These are phyloP conservation scores for Astragalus glycyphyllos DNA, from an alignment of 306 rosid species.

Conservation along the genomic window DNA sequence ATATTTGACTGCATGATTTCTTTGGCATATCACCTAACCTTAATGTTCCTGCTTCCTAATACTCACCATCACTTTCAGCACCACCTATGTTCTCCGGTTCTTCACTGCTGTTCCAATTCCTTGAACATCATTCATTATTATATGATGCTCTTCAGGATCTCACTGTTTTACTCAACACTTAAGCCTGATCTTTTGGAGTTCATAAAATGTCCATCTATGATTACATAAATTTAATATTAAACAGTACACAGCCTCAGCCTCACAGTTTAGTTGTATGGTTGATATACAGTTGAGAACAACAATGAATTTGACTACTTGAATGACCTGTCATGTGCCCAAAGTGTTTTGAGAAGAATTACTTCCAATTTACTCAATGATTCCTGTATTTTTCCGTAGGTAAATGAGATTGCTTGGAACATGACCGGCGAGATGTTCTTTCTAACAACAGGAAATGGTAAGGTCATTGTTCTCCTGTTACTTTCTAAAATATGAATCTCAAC, in stretches of 20 bases:
- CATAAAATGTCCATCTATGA: conserved; percentile 12
- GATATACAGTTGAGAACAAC: conserved; percentile 14
- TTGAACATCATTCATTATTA: not conserved
- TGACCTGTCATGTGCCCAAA: not conserved
- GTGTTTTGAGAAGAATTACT: not conserved
- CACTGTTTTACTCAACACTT: conserved; percentile 22
- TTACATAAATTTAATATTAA: conserved; percentile 4
- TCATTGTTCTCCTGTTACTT: conserved; percentile 16
- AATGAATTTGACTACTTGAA: not conserved
- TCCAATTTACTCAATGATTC: conserved; percentile 22
- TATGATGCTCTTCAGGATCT: conserved; percentile 33
- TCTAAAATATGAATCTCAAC: conserved; percentile 1
- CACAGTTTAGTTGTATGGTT: conserved; percentile 28
- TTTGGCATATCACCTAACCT: not conserved
- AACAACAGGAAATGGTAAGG: conserved; percentile 93
- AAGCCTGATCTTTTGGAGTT: conserved; percentile 14
- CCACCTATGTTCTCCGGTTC: conserved; percentile 23
- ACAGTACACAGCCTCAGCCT: not conserved
- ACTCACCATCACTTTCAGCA: conserved; percentile 1
- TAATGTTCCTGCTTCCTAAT: conserved; percentile 16
- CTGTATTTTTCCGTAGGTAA: conserved; percentile 60
- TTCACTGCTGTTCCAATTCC: conserved; percentile 15
- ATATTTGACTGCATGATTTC: not conserved
- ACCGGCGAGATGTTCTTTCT: conserved; percentile 89
- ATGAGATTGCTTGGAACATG: conserved; percentile 98